phyloP scores from a whole-genome alignment of 352 stramenopile species.

The Phytophthora agathidicida region DNA sequence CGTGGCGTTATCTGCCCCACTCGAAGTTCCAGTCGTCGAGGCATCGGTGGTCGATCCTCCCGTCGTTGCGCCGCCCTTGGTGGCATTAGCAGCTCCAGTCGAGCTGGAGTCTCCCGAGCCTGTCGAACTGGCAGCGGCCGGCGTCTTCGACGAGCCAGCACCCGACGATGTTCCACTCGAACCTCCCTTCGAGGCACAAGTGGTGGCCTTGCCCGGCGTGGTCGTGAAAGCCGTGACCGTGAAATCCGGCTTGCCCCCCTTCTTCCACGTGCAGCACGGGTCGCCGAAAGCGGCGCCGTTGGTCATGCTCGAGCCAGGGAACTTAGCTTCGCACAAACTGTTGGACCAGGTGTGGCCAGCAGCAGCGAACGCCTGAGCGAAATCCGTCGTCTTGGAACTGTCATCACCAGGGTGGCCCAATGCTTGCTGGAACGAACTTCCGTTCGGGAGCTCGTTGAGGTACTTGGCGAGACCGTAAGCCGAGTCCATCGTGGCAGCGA shows the following conservation, averaged over 20 bases:
- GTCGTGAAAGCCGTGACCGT: constrained; percentile 33
- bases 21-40: not conserved
- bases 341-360: constrained; percentile 35
- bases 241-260: constrained; percentile 38
- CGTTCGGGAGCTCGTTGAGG: constrained; percentile 48
- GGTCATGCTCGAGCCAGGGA: constrained; percentile 43
- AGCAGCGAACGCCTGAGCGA: constrained; percentile 38
- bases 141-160: not conserved
- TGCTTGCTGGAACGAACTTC: constrained; percentile 32
- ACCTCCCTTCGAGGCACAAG: constrained; percentile 25
- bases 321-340: constrained; percentile 41
- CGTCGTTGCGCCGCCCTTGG: constrained; percentile 12
- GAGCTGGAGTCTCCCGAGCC: not conserved
- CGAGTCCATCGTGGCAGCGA: constrained; percentile 18
- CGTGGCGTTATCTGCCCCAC: constrained; percentile 7
- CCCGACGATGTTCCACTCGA: constrained; percentile 13
- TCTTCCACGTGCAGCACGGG: constrained; percentile 41
- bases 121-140: not conserved
- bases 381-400: constrained; percentile 37
- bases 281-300: constrained; percentile 38
- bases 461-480: constrained; percentile 32
- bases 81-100: constrained; percentile 7
- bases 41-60: not conserved
- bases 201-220: constrained; percentile 21
- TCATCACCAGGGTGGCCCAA: constrained; percentile 43